Evolutionary conservation across 768 basidiomycete genomes (phyloP), one percentile per base, ranked within the genome.

Genomic region (Xanthoconium stramineum): DNA sequence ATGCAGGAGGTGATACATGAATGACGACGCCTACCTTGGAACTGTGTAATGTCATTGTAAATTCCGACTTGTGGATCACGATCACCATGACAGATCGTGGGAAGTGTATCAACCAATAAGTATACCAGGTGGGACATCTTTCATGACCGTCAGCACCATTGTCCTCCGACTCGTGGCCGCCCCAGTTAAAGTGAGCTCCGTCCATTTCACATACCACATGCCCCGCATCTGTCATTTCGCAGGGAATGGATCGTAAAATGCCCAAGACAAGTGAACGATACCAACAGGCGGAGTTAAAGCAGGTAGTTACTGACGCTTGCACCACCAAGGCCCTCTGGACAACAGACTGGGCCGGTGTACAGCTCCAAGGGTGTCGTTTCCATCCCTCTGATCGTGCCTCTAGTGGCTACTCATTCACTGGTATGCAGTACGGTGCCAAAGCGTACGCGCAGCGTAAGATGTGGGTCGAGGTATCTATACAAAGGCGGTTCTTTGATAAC

Each of bases 161-260:
- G 87, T 89, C 88, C 40, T 76, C 86, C 20, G 87, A 89, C 50
- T 85, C 87, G 14, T 91, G 89, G 89, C 89, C 89, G 8, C 88
- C 85, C 58, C 83, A 82, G 65, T 78, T 91, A 59, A 91, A 91
- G 89, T 91, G 61, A 63, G 81, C 53, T 5, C 32, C 40, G 40
- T 48, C 49, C 32, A 6, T 40, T 19, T 48, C 50, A 15, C 38
- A 5, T 35, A 30, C 30, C 46, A 56, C 56, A 28, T 13, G 3
- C 3, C 49, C 36, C 52, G 40, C 61, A 72, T 52, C 57, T 51
- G 17, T 65, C 55, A n/a, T 47, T 30, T 35, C 12, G 15, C 69
- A 98, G 95, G 76, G 86, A 89, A 70, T 98, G 94, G 93, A 94
- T 98, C 32, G 91, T 94, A 68, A 87, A 86, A 73, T 96, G 91